phyloP scores from a whole-genome alignment of 192 early-diverging fungal species.

The Backusella macrospora region DNA sequence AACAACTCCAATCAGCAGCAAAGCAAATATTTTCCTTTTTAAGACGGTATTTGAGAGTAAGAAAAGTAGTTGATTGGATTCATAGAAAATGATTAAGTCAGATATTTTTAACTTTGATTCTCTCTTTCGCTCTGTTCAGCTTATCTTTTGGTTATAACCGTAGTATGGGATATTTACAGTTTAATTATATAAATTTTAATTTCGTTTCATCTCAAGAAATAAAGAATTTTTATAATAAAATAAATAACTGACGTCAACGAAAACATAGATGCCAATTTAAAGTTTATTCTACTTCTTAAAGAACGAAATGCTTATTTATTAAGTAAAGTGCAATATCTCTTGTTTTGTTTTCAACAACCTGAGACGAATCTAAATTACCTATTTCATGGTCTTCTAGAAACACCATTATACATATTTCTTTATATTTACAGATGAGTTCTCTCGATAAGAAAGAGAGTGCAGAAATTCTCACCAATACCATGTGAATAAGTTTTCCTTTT shows the following conservation, averaged over 20 bases:
- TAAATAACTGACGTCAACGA: not conserved
- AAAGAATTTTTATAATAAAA: not conserved
- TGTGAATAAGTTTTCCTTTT: slow-evolving; percentile 3
- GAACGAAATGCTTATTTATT: slow-evolving; percentile 4
- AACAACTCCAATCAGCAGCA: not conserved
- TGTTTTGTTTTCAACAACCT: not conserved
- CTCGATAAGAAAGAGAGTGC: not conserved
- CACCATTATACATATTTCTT: not conserved
- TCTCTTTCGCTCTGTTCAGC: not conserved
- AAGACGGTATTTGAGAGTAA: not conserved
- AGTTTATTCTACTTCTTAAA: slow-evolving; percentile 1
- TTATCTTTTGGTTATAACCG: not conserved
- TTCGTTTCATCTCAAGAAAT: not conserved
- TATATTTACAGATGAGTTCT: not conserved
- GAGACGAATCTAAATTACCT: not conserved
- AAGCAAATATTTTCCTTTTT: slow-evolving; percentile 10
- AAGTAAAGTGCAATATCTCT: slow-evolving; percentile 9
- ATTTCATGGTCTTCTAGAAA: not conserved
- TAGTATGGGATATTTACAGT: not conserved
- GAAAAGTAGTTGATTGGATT: not conserved
- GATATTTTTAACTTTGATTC: slow-evolving; percentile 4
- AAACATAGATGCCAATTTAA: slow-evolving; percentile 1
- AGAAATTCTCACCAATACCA: slow-evolving; percentile 14
- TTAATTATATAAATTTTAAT: not conserved
- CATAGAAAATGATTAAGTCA: not conserved